Evolutionary conservation across 139 green algal species (phyloP).

Genomic region (Zygnema cylindricum): DNA sequence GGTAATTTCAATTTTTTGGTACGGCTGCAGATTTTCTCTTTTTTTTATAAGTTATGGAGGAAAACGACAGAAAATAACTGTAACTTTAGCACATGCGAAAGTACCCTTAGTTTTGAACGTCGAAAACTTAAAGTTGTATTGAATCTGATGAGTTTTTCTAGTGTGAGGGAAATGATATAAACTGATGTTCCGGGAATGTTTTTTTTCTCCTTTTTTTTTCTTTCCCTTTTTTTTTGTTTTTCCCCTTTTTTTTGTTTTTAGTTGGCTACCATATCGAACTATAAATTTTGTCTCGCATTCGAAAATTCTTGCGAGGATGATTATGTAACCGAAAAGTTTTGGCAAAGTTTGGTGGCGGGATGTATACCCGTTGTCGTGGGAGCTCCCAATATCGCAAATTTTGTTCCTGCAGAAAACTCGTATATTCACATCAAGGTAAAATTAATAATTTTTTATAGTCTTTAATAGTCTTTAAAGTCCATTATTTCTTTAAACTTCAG

Average conservation of each 20-base stretch:
- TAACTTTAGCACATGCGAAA: too few relatives aligned
- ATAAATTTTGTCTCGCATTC: constrained; percentile 57
- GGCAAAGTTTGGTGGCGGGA: constrained; percentile 37
- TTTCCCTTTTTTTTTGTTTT: too few relatives aligned
- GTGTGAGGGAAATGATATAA: not conserved
- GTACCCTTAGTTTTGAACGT: too few relatives aligned
- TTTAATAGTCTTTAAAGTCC: too few relatives aligned
- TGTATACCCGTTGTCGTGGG: constrained; percentile 55
- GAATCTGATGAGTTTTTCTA: not conserved
- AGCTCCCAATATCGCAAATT: constrained; percentile 54
- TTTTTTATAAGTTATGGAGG: too few relatives aligned
- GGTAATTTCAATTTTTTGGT: too few relatives aligned
- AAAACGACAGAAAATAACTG: too few relatives aligned
- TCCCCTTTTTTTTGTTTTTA: not conserved
- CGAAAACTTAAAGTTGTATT: not conserved
- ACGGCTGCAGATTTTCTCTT: too few relatives aligned
- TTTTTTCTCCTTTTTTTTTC: not conserved
- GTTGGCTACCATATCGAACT: not conserved
- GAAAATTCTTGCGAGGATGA: constrained; percentile 53
- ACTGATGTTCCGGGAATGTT: not conserved
- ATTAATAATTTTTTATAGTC: too few relatives aligned
- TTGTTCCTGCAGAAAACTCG: constrained; percentile 35
- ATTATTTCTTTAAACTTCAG: too few relatives aligned
- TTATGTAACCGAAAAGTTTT: constrained; percentile 62
- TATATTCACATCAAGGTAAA: constrained; percentile 46